Evolutionary conservation across 1,284 basidiomycete genomes (phyloP).

Genomic region (Ustilago hordei): DNA sequence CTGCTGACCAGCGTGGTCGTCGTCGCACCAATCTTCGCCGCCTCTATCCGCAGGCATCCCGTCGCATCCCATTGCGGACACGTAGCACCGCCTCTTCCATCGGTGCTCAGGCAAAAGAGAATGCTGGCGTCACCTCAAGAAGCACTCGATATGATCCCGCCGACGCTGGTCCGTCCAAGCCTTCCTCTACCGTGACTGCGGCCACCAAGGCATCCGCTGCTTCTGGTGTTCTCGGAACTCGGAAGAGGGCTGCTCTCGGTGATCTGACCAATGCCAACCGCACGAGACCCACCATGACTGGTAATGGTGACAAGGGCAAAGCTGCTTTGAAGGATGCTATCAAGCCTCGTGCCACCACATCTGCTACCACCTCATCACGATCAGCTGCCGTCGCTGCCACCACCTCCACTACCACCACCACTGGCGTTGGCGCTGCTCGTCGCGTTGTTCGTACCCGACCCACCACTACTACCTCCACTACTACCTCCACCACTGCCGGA

Average conservation of each 20-base stretch:
- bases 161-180: constrained; percentile 53
- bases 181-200: constrained; percentile 37
- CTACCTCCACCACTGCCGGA: constrained; percentile 12
- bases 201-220: constrained; percentile 36
- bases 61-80: constrained; percentile 52
- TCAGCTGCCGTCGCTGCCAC: constrained; percentile 15
- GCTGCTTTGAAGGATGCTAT: constrained; percentile 46
- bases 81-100: constrained; percentile 45
- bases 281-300: constrained; percentile 34
- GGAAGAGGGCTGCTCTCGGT: constrained; percentile 67
- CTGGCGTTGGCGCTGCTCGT: constrained; percentile 45
- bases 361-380: constrained; percentile 33
- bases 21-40: not conserved
- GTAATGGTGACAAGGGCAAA: constrained; percentile 50
- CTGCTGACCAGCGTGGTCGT: constrained; percentile 14
- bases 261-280: constrained; percentile 67
- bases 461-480: constrained; percentile 31
- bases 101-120: constrained; percentile 50
- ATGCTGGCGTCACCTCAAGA: constrained; percentile 40
- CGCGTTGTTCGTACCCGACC: constrained; percentile 46
- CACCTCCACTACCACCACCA: constrained; percentile 36
- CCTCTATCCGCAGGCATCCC: constrained; percentile 33
- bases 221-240: constrained; percentile 58
- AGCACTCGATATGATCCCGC: constrained; percentile 34
- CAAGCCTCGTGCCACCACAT: constrained; percentile 47